Base-by-base conservation (phyloP, 2,329 filamentous ascomycete genomes). In the Pyricularia sp. region DNA sequence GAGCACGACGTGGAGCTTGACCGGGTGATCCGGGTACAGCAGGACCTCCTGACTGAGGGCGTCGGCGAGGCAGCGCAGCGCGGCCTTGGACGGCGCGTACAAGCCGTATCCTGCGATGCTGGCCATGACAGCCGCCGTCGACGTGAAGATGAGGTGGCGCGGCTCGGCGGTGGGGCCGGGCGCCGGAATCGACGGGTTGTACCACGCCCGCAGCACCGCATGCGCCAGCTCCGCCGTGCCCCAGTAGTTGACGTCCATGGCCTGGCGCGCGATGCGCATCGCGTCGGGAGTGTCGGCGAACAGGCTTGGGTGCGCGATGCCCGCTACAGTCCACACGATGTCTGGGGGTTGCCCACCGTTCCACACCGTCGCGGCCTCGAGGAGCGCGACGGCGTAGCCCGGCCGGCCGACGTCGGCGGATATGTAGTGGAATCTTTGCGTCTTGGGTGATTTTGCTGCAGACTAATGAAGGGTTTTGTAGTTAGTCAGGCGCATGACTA, bases 231-330 rank as follows among this genome's bases (percentile, higher is more conserved):
- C 95, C 59, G 90, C 90, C 33, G 89, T 88, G 66, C 92, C 92
- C 85, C 90, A 97, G 81, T 92, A 98, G 80, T 97, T 94, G 73
- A 94, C 86, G 76, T 97, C 92, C 92, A 97, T 97, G 78, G 97
- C 92, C 72, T 84, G 82, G 61, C 90, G 86, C 72, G 93, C 81
- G 12, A 85, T 86, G 9, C 88, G 81, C 68, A 92, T 81, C 10
- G 90, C 84, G 58, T 88, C 88, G 71, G 97, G 91, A 28, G 88
- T 88, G 71, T 97, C 92, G 72, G 92, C 78, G 81, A 94, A 97
- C 71, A 97, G 89, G 50, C 87, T 85, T 0, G 94, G 94, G 20
- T 83, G 84, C 6, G 91, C 86, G 72, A 86, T 83, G 70, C 94
- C 94, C 3, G 94, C 94, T 67, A 93, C 86, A 77, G 92, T 94